Percentiles rank a stretch among this genome's conserved stretches.
Conservation (phyloP, 495 filamentous ascomycete species). For the Cudoniella acicularis region DNA sequence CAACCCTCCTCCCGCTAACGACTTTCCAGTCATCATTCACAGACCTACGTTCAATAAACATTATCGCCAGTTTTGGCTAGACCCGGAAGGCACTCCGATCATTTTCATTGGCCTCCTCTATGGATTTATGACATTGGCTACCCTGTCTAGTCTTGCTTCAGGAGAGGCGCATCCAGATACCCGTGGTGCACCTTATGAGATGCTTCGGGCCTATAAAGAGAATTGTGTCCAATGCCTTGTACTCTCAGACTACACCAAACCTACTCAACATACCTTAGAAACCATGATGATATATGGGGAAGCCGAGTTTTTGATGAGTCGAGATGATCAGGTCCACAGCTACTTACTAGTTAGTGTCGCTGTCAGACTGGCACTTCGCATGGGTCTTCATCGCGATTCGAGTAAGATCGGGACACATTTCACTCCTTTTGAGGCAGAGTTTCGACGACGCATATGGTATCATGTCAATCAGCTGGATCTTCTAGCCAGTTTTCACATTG, state of each 20-base stretch:
- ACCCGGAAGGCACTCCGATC: not conserved
- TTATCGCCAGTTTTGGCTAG: conserved; percentile 13
- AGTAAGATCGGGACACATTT: conserved; percentile 40
- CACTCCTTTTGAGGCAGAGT: conserved; percentile 50
- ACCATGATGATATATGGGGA: conserved; percentile 45
- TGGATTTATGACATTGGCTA: not conserved
- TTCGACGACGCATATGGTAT: conserved; percentile 53
- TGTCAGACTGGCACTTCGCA: conserved; percentile 48
- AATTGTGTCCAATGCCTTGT: conserved; percentile 38
- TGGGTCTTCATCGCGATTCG: conserved; percentile 57
- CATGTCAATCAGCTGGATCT: conserved; percentile 47
- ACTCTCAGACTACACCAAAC: conserved; percentile 43
- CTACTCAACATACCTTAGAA: conserved; percentile 41
- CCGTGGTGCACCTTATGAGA: conserved; percentile 17
- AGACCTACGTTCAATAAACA: conserved; percentile 38
- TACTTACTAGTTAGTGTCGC: conserved; percentile 46
- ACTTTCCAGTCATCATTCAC: conserved; percentile 31
- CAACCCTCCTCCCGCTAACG: not conserved
- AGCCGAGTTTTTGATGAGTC: conserved; percentile 41
- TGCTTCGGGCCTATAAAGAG: conserved; percentile 5
- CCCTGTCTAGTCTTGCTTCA: too few relatives aligned
- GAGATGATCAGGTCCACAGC: conserved; percentile 39
- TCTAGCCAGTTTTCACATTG: conserved; percentile 47
- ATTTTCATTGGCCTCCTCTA: not conserved
- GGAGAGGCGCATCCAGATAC: conserved; percentile 25